A percentile compares a stretch with the other conserved stretches of the same genome.
These are phyloP conservation scores for Astragalus membranaceus DNA, from an alignment of 306 rosid species.

Conservation along the genomic window DNA sequence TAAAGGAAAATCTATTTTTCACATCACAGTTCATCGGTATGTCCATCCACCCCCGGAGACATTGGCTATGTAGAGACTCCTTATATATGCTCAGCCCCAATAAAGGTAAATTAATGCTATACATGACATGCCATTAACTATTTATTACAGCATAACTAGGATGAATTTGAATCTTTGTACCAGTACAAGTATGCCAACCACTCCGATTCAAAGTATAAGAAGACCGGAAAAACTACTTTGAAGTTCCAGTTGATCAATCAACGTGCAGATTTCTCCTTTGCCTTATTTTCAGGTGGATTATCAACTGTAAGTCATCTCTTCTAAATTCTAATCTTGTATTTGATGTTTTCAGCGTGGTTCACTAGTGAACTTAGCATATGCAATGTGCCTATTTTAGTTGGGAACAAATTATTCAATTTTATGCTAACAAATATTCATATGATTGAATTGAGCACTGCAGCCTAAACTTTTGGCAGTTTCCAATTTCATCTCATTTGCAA, in stretches of 20 bases:
- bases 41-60: slow-evolving; percentile 35
- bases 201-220: slow-evolving; percentile 33
- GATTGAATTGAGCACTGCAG: slow-evolving; percentile 26
- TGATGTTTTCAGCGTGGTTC: neutral
- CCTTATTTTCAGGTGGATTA: slow-evolving; percentile 68
- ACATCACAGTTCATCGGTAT: slow-evolving; percentile 52
- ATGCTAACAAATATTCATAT: slow-evolving; percentile 18
- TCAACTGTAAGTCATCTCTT: slow-evolving; percentile 35
- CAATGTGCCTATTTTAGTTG: too few relatives aligned
- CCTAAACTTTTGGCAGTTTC: slow-evolving; percentile 78
- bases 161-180: slow-evolving; percentile 2
- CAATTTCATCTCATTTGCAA: slow-evolving; percentile 55
- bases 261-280: slow-evolving; percentile 81
- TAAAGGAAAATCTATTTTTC: neutral
- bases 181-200: slow-evolving; percentile 64
- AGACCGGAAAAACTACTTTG: slow-evolving; percentile 53
- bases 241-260: slow-evolving; percentile 72
- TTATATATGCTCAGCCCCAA: slow-evolving; percentile 68
- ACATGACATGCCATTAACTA: neutral
- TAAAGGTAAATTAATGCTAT: slow-evolving; percentile 38
- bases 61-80: slow-evolving; percentile 33
- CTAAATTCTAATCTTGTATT: slow-evolving; percentile 12
- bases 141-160: neutral
- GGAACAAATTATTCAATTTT: neutral
- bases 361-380: too few relatives aligned